A percentile compares a stretch with the other conserved stretches of the same genome.
Conservation (phyloP, 2,329 filamentous ascomycete genomes). For the Sphaerulina populicola region DNA sequence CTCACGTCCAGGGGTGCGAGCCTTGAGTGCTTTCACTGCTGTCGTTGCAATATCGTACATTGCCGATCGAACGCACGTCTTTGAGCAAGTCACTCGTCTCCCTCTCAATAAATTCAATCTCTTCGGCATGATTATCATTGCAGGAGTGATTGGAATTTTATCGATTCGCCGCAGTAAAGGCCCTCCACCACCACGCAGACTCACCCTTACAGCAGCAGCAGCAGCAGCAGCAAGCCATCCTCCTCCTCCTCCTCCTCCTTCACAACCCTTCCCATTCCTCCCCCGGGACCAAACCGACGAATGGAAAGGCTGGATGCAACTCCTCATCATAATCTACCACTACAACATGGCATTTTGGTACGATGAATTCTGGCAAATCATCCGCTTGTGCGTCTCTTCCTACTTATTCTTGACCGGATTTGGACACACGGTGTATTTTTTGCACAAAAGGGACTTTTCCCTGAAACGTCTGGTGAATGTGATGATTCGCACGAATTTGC, state of each 20-base stretch:
- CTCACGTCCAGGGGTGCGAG: conserved; percentile 2
- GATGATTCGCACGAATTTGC: conserved; percentile 50
- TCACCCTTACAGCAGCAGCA: neutral
- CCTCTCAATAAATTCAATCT: conserved; percentile 30
- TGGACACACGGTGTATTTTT: conserved; percentile 53
- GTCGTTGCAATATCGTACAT: conserved; percentile 36
- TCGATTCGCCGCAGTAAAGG: conserved; percentile 12
- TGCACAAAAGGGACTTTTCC: conserved; percentile 50
- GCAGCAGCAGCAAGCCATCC: conserved; percentile 24
- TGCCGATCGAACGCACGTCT: conserved; percentile 48
- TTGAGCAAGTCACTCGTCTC: conserved; percentile 46
- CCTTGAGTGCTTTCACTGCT: conserved; percentile 8
- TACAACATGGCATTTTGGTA: conserved; percentile 48
- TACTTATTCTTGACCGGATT: conserved; percentile 57
- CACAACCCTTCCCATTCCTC: conserved; percentile 33
- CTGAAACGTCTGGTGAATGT: conserved; percentile 44
- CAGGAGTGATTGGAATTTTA: conserved; percentile 28
- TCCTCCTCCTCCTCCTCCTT: neutral
- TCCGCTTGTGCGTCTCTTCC: conserved; percentile 47
- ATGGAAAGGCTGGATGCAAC: conserved; percentile 60
- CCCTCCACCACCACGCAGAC: neutral
- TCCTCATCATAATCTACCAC: conserved; percentile 49
- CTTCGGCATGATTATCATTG: conserved; percentile 17
- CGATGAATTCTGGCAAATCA: conserved; percentile 48
- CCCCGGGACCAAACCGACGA: conserved; percentile 53